Evolutionary conservation across 768 basidiomycete genomes (phyloP).

Genomic region (Boletus pseudo-olivaceus): DNA sequence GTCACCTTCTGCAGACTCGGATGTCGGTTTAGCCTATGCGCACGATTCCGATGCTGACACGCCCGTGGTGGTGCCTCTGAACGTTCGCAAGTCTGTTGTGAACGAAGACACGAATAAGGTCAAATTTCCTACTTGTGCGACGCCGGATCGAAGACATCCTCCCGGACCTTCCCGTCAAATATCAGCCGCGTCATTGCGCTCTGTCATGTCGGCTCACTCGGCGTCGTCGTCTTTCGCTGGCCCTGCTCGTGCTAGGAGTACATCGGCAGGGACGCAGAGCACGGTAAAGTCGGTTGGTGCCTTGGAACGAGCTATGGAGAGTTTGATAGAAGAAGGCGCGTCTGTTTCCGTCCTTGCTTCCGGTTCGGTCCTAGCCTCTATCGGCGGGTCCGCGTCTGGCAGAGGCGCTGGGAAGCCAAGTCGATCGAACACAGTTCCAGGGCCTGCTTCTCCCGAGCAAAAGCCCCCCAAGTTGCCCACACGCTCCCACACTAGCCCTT

Average conservation of each 20-base stretch:
- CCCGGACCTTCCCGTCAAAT: slow-evolving; percentile 25
- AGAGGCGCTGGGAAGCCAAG: slow-evolving; percentile 31
- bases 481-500: slow-evolving; percentile 51
- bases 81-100: slow-evolving; percentile 21
- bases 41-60: slow-evolving; percentile 33
- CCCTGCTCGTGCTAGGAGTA: slow-evolving; percentile 20
- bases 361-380: slow-evolving; percentile 31
- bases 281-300: slow-evolving; percentile 34
- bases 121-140: slow-evolving; percentile 33
- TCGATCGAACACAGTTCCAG: slow-evolving; percentile 53
- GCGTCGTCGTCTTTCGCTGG: slow-evolving; percentile 5
- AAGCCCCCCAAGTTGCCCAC: slow-evolving; percentile 53
- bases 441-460: slow-evolving; percentile 40
- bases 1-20: slow-evolving; percentile 31
- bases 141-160: slow-evolving; percentile 14
- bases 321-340: slow-evolving; percentile 43
- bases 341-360: slow-evolving; percentile 35
- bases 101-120: slow-evolving; percentile 23
- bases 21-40: slow-evolving; percentile 38
- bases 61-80: slow-evolving; percentile 29
- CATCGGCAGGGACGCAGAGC: slow-evolving; percentile 29
- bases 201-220: slow-evolving; percentile 17
- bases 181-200: slow-evolving; percentile 25
- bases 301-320: slow-evolving; percentile 50
- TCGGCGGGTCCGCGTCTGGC: slow-evolving; percentile 17